Base-by-base conservation (phyloP, 2,329 filamentous ascomycete species). In the Pseudogymnoascus sp. region DNA sequence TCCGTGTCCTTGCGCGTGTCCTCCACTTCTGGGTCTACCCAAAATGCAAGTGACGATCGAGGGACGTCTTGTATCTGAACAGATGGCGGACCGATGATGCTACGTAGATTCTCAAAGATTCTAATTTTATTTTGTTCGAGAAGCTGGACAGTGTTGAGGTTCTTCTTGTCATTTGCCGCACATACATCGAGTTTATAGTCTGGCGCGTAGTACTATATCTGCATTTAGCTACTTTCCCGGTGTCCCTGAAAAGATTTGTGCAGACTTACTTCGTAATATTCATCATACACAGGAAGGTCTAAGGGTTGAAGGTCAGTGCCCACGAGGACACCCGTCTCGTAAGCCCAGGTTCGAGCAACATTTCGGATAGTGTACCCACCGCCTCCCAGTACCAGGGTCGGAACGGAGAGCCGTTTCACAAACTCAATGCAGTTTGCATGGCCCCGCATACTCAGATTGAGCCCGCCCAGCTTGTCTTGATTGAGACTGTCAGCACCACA, bases 321-420 rank as follows among this genome's bases (percentile, higher is more conserved):
- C 16, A 97, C 90, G 6, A 97, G 82, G 63, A 92, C 83, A 67
- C 93, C 93, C 1, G 94, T 99, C 76, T 99, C 94, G 73, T 93
- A 96, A 6, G 92, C 92, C 94, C 94, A 99, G 4, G 93, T 94
- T 59, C 94, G 89, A n/a, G 94, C 93, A 11, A 99, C 94, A 68
- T 99, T 99, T 66, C 94, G 88, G 75, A 96, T 94, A 0, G 94
- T 99, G 76, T 99, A 99, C 52, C 94, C 94, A 66, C 94, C 94
- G 12, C 94, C 94, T 33, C 94, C 94, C 16, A 99, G 85, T 19
- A 99, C 89, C 14, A 99, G 82, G 2, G 95, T 87, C 0, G 94
- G 94, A 10, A 94, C 80, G 29, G 85, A 83, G 73, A 93, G 92
- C 65, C 84, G 87, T 76, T 96, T 97, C 68, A 96, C 91, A 69